Conservation (phyloP, 805 yeast species). For the Tetrapisispora pingtungensis region DNA sequence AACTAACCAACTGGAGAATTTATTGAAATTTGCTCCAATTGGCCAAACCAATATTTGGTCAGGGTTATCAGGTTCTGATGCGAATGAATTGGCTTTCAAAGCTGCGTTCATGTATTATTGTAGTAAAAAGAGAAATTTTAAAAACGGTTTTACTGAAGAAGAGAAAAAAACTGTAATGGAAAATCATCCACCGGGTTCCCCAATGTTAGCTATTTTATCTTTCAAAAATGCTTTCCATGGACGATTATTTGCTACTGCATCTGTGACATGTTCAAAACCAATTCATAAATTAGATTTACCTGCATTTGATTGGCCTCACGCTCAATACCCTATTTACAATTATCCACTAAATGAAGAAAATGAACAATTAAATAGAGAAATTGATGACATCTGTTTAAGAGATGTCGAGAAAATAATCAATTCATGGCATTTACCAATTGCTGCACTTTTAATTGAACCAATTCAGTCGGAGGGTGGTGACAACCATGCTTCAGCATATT, state of each 20-base stretch:
- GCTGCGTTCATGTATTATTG: conserved; percentile 62
- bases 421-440: conserved; percentile 67
- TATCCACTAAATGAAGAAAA: conserved; percentile 65
- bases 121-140: conserved; percentile 53
- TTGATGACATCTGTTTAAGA: conserved; percentile 72
- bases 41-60: conserved; percentile 55
- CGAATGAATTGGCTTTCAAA: conserved; percentile 61
- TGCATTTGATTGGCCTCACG: conserved; percentile 94
- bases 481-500: conserved; percentile 53
- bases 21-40: conserved; percentile 55
- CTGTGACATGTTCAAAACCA: conserved; percentile 89
- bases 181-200: conserved; percentile 80
- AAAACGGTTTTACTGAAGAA: conserved; percentile 49
- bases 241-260: conserved; percentile 82
- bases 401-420: conserved; percentile 63
- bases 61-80: conserved; percentile 58
- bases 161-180: conserved; percentile 70
- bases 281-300: conserved; percentile 90
- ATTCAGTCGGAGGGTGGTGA: conserved; percentile 73
- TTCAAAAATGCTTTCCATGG: conserved; percentile 92
- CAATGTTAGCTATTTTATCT: conserved; percentile 75
- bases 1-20: conserved; percentile 35
- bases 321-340: conserved; percentile 75
- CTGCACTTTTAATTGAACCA: conserved; percentile 78
- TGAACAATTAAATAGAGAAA: conserved; percentile 53